Percentiles rank a stretch among this genome's conserved stretches.
Conservation (phyloP, 2,329 filamentous ascomycete genomes). For the Fusarium phyllophilum region DNA sequence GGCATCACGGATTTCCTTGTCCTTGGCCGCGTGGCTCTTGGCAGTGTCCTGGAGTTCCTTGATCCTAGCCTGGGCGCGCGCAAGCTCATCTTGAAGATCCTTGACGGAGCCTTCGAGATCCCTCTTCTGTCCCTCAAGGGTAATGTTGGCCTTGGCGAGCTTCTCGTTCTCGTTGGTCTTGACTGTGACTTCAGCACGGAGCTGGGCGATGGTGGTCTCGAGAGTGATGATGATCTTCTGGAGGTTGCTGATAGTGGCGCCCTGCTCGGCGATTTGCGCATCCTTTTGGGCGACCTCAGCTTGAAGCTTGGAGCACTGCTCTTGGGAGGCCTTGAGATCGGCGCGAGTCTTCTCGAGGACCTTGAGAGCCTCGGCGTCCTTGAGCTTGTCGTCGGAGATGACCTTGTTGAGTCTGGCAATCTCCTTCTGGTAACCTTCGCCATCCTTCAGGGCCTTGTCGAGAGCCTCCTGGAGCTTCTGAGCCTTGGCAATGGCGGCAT, state of each 20-base stretch:
- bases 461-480: background rate
- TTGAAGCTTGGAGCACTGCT: background rate
- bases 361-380: background rate
- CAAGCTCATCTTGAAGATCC: background rate
- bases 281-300: background rate
- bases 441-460: background rate
- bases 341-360: background rate
- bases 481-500: rapidly evolving
- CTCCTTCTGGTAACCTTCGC: background rate
- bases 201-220: background rate
- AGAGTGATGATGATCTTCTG: background rate
- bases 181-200: background rate
- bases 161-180: background rate
- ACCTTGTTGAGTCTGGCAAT: background rate
- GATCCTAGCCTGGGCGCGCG: background rate
- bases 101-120: background rate
- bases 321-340: background rate
- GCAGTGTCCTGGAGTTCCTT: background rate
- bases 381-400: background rate
- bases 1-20: background rate
- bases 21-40: background rate
- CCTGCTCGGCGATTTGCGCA: background rate
- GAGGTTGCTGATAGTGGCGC: background rate
- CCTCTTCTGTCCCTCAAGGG: background rate
- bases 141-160: rapidly evolving